Percentiles rank a stretch among this genome's conserved stretches.
Conservation (phyloP, 2,329 filamentous ascomycete species). For the Knufia petricola region DNA sequence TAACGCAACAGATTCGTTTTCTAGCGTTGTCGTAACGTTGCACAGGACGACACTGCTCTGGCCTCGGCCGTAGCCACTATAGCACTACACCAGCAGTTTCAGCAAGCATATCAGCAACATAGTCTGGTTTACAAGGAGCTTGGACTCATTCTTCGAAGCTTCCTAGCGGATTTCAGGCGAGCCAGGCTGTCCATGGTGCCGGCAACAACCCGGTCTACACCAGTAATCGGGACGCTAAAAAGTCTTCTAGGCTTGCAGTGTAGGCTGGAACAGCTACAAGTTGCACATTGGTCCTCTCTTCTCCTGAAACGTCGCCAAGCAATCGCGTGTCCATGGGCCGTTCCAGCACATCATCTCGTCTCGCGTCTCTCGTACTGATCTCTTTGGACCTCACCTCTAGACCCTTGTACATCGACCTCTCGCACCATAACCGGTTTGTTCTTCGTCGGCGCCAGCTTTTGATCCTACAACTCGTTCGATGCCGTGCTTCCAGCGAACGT, state of each 20-base stretch:
- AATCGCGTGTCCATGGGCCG: background rate
- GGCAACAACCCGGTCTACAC: background rate
- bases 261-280: too few relatives aligned
- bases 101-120: background rate
- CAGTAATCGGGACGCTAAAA: too few relatives aligned
- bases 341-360: background rate
- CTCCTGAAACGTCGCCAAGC: slow-evolving; percentile 6
- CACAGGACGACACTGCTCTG: too few relatives aligned
- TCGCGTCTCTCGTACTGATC: too few relatives aligned
- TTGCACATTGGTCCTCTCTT: too few relatives aligned
- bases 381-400: background rate
- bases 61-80: too few relatives aligned
- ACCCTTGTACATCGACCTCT: background rate
- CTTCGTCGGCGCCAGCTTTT: background rate
- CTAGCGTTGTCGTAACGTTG: too few relatives aligned
- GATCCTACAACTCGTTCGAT: background rate
- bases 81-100: background rate
- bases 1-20: too few relatives aligned
- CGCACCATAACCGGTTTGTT: background rate
- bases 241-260: too few relatives aligned
- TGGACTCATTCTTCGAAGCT: background rate
- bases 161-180: background rate
- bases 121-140: too few relatives aligned
- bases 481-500: background rate
- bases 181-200: background rate